Percentiles rank a stretch among this genome's conserved stretches.
These are phyloP conservation scores for Penicillium cataractarum DNA, from an alignment of 495 filamentous ascomycete species.

Conservation along the genomic window DNA sequence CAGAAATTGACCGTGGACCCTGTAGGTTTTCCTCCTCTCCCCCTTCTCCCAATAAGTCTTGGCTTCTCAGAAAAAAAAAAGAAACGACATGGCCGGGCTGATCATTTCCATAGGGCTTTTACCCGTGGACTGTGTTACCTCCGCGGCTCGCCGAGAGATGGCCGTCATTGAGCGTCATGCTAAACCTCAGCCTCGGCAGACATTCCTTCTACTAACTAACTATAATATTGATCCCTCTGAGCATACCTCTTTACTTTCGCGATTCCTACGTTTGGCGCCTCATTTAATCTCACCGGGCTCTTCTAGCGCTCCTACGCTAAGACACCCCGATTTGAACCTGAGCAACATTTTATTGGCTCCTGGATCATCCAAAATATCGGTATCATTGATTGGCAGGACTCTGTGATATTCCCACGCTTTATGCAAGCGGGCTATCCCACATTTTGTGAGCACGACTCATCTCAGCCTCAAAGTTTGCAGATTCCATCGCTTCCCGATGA, in stretches of 20 bases:
- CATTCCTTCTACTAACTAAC: slow-evolving; percentile 39
- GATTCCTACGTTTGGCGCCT: slow-evolving; percentile 36
- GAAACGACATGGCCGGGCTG: slow-evolving; percentile 15
- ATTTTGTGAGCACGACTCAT: slow-evolving; percentile 42
- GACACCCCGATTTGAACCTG: slow-evolving; percentile 40
- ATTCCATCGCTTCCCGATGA: slow-evolving; percentile 36
- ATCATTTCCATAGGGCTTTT: slow-evolving; percentile 35
- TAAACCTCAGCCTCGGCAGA: slow-evolving; percentile 37
- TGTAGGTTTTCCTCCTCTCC: slow-evolving; percentile 28
- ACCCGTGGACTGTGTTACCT: slow-evolving; percentile 33
- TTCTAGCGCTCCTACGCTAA: slow-evolving; percentile 30
- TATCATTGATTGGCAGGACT: slow-evolving; percentile 44
- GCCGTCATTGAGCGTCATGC: slow-evolving; percentile 32
- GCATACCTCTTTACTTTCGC: slow-evolving; percentile 34
- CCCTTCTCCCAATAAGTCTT: slow-evolving; percentile 6
- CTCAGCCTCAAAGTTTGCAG: slow-evolving; percentile 34
- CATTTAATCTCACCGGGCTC: slow-evolving; percentile 28
- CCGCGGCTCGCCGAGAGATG: slow-evolving; percentile 40
- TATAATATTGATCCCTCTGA: slow-evolving; percentile 34
- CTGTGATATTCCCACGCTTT: slow-evolving; percentile 33
- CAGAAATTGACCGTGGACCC: slow-evolving; percentile 42
- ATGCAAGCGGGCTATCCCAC: slow-evolving; percentile 44
- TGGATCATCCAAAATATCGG: slow-evolving; percentile 35
- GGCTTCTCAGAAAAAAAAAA: slow-evolving; percentile 1
- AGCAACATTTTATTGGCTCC: slow-evolving; percentile 38